Evolutionary conservation across 2,329 filamentous ascomycete species (phyloP).

Genomic region (Fusarium abutilonis): DNA sequence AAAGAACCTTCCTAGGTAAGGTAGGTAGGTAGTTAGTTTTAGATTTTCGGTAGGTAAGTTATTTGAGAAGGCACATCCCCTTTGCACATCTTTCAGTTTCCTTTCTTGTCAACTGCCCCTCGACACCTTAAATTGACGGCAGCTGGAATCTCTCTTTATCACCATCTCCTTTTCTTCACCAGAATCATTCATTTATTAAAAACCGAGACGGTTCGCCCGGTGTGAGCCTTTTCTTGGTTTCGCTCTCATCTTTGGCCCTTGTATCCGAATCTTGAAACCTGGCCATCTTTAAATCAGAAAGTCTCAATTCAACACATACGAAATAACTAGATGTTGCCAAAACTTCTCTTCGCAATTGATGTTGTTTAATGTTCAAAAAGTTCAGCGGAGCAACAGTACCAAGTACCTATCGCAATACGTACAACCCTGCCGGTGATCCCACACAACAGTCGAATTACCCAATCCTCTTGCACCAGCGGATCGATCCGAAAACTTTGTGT

Average conservation of each 20-base stretch:
- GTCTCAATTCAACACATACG: background rate
- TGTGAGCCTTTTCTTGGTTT: conserved; percentile 6
- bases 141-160: background rate
- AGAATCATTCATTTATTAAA: background rate
- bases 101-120: conserved; percentile 22
- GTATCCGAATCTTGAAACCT: background rate
- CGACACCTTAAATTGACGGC: no score
- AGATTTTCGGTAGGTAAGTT: background rate
- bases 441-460: conserved; percentile 17
- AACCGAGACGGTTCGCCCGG: conserved; percentile 16
- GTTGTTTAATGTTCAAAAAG: background rate
- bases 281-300: background rate
- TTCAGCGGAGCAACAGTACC: conserved; percentile 4
- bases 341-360: background rate
- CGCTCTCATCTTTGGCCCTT: background rate
- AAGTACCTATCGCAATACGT: background rate
- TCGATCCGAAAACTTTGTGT: conserved; percentile 30
- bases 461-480: conserved; percentile 26
- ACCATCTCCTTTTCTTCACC: background rate
- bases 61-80: background rate
- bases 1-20: background rate
- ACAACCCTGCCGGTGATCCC: conserved; percentile 36
- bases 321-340: background rate
- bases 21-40: background rate
- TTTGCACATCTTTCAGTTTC: conserved; percentile 1